Conservation (phyloP, 108 stramenopile species). For the Chaetoceros muelleri region DNA sequence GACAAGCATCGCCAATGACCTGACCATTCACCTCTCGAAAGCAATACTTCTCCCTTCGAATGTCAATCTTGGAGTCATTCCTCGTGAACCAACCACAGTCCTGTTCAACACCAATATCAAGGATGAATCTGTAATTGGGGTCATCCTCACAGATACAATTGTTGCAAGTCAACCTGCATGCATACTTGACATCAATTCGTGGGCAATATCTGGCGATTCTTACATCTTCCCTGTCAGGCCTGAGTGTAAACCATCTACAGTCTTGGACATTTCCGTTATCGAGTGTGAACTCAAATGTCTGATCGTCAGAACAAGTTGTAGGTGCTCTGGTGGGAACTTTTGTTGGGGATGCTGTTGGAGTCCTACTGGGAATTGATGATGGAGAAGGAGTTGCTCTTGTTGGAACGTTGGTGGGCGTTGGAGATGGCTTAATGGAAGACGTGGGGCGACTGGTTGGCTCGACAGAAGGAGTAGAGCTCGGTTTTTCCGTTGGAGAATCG, state of each 20-base stretch:
- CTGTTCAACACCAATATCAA: background rate
- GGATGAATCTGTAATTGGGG: background rate
- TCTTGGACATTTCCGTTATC: background rate
- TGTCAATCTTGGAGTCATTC: background rate
- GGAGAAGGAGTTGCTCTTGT: too few relatives aligned
- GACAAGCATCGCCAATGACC: background rate
- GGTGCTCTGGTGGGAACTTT: too few relatives aligned
- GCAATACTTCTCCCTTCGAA: background rate
- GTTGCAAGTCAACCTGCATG: background rate
- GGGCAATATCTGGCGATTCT: background rate
- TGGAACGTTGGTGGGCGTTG: too few relatives aligned
- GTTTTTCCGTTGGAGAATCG: too few relatives aligned
- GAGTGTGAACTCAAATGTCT: background rate
- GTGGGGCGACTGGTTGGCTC: too few relatives aligned
- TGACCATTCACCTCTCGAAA: background rate
- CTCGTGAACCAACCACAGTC: background rate
- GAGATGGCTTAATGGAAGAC: too few relatives aligned
- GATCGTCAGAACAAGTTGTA: too few relatives aligned
- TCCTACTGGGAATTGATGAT: too few relatives aligned
- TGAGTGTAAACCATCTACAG: background rate
- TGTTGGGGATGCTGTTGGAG: too few relatives aligned
- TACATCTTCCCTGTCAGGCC: background rate
- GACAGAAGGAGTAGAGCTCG: too few relatives aligned
- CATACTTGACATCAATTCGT: background rate
- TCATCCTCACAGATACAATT: background rate